Conservation (phyloP, 2,329 filamentous ascomycete species). For the Ceratocystis variospora region DNA sequence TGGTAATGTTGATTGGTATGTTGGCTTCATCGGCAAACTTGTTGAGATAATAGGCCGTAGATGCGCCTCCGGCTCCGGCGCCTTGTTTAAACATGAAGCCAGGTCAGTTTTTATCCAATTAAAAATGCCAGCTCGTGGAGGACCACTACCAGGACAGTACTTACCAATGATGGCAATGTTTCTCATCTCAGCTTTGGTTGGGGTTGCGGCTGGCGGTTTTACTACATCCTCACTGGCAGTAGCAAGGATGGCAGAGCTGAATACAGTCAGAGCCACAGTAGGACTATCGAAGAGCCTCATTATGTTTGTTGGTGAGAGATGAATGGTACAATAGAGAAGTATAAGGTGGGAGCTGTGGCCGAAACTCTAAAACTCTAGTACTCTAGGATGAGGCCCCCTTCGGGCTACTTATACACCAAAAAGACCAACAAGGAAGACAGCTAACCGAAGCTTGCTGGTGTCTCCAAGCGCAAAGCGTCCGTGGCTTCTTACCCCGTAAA, state of each 20-base stretch:
- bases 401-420: too few relatives aligned
- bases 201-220: background rate
- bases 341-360: too few relatives aligned
- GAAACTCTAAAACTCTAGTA: too few relatives aligned
- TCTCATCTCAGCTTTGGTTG: constrained; percentile 11
- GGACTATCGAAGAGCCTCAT: background rate
- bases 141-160: constrained; percentile 3
- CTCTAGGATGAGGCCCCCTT: background rate
- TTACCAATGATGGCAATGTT: constrained; percentile 25
- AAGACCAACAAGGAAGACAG: background rate
- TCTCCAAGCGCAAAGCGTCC: background rate
- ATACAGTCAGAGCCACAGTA: background rate
- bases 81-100: constrained; percentile 39
- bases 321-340: too few relatives aligned
- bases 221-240: background rate
- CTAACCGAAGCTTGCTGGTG: background rate
- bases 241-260: background rate
- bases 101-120: constrained; percentile 2
- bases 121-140: background rate
- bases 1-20: constrained; percentile 59
- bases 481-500: background rate
- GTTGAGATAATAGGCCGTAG: constrained; percentile 68
- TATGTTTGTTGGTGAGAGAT: background rate
- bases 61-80: constrained; percentile 77
- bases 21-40: constrained; percentile 52